phyloP scores from a whole-genome alignment of 192 early-diverging fungal genomes.

The Lobosporangium transversale region DNA sequence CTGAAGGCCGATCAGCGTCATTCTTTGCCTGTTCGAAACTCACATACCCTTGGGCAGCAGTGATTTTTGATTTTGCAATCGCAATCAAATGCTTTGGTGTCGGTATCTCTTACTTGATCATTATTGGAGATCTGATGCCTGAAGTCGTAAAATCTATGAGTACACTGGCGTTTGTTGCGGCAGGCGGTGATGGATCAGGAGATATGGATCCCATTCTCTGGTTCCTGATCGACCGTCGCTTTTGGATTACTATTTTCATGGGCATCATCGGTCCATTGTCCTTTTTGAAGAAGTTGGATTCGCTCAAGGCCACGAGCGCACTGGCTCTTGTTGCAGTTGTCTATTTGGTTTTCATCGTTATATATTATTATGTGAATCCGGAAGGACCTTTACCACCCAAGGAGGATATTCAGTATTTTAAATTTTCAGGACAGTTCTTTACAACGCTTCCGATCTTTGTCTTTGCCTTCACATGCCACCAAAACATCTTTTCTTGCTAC shows the following conservation, averaged over 20 bases:
- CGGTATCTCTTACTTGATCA: slow-evolving; percentile 92
- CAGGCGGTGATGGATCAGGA: slow-evolving; percentile 42
- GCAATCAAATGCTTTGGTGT: slow-evolving; percentile 99
- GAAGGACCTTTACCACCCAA: slow-evolving; percentile 63
- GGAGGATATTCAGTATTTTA: slow-evolving; percentile 68
- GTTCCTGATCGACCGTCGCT: slow-evolving; percentile 69
- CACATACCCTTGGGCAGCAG: slow-evolving; percentile 89
- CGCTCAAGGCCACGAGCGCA: slow-evolving; percentile 88
- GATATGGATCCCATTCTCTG: slow-evolving; percentile 23
- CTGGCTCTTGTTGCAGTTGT: slow-evolving; percentile 87
- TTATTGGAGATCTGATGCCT: slow-evolving; percentile 94
- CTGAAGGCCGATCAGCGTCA: slow-evolving; percentile 80
- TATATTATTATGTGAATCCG: slow-evolving; percentile 75
- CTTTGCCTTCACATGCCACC: slow-evolving; percentile 99
- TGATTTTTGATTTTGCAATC: slow-evolving; percentile 95
- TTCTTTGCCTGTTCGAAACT: slow-evolving; percentile 92
- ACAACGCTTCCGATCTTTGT: slow-evolving; percentile 93
- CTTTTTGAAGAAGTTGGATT: slow-evolving; percentile 87
- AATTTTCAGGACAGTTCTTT: slow-evolving; percentile 72
- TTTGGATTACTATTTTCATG: slow-evolving; percentile 91
- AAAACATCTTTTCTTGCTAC: slow-evolving; percentile 97
- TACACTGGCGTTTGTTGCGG: slow-evolving; percentile 34
- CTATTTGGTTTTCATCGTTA: slow-evolving; percentile 88
- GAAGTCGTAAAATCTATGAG: slow-evolving; percentile 62
- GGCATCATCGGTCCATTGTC: slow-evolving; percentile 76